Conservation (phyloP, 495 filamentous ascomycete genomes). For the Neurospora sp. region DNA sequence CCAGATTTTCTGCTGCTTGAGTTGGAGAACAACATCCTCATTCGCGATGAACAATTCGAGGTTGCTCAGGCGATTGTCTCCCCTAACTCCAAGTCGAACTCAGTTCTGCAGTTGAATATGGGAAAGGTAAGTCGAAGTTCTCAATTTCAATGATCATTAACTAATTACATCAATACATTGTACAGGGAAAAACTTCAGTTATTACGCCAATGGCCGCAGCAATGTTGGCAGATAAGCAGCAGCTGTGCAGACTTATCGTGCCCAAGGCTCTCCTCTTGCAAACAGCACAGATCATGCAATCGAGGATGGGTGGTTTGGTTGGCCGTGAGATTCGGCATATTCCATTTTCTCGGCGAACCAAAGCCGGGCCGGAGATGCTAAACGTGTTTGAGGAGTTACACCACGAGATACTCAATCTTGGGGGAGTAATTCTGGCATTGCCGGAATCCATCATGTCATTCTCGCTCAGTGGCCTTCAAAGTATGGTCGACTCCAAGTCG, state of each 20-base stretch:
- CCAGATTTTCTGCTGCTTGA: constrained; percentile 52
- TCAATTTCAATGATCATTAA: not conserved
- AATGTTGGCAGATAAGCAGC: constrained; percentile 32
- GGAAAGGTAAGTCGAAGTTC: not conserved
- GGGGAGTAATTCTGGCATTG: not conserved
- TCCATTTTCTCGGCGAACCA: constrained; percentile 17
- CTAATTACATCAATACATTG: not conserved
- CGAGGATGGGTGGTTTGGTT: not conserved
- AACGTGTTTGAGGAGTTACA: constrained; percentile 2
- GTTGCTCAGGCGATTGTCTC: constrained; percentile 43
- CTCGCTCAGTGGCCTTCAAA: not conserved
- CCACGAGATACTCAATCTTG: not conserved
- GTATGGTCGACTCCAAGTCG: not conserved
- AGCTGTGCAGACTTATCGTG: constrained; percentile 1
- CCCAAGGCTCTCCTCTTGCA: constrained; percentile 26
- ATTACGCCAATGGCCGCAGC: not conserved
- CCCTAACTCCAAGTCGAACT: constrained; percentile 35
- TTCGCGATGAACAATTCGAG: constrained; percentile 41
- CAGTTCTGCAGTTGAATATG: constrained; percentile 21
- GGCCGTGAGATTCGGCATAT: constrained; percentile 1
- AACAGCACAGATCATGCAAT: constrained; percentile 31
- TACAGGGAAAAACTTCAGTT: not conserved
- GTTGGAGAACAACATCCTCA: constrained; percentile 44
- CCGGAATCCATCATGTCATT: constrained; percentile 2
- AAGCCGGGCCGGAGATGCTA: not conserved